These are phyloP conservation scores for Escallonia rubra DNA, from an alignment of 129 eudicot genomes.

Conservation along the genomic window DNA sequence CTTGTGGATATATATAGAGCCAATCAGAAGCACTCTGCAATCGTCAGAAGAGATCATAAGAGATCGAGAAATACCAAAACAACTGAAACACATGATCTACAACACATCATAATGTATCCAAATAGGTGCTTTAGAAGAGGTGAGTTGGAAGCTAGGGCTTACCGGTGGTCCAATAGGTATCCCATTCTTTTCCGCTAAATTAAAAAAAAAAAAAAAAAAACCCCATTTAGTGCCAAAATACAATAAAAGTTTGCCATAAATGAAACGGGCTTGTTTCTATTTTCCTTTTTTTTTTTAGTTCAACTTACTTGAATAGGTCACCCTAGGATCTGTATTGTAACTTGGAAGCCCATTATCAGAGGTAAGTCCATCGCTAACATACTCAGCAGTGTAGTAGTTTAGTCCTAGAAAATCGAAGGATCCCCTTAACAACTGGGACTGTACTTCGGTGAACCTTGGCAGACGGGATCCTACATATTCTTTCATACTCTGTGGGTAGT, in stretches of 20 bases:
- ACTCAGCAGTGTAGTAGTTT: background rate
- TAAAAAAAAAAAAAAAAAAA: too few species aligned
- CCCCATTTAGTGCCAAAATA: background rate
- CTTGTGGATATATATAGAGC: constrained; percentile 12
- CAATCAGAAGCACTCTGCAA: constrained; percentile 6
- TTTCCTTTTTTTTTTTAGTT: too few species aligned
- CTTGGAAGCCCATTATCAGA: background rate
- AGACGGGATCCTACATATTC: background rate
- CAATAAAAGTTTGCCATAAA: background rate
- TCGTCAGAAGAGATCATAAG: background rate
- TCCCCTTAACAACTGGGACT: background rate
- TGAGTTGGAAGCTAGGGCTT: background rate
- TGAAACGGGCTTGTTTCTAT: too few species aligned
- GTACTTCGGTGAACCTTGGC: background rate
- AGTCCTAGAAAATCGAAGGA: background rate
- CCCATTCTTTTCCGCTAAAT: background rate
- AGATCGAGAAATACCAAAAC: too few species aligned
- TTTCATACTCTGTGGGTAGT: constrained; percentile 27
- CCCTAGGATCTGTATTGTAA: background rate
- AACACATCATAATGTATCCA: too few species aligned
- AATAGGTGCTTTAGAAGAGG: too few species aligned
- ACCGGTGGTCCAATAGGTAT: background rate
- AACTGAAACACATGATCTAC: too few species aligned
- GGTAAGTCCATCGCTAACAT: background rate
- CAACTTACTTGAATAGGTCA: background rate